A percentile compares a stretch with the other conserved stretches of the same genome.
These are phyloP conservation scores for Berberis thunbergii DNA, from an alignment of 164 flowering plant genomes.

Conservation along the genomic window DNA sequence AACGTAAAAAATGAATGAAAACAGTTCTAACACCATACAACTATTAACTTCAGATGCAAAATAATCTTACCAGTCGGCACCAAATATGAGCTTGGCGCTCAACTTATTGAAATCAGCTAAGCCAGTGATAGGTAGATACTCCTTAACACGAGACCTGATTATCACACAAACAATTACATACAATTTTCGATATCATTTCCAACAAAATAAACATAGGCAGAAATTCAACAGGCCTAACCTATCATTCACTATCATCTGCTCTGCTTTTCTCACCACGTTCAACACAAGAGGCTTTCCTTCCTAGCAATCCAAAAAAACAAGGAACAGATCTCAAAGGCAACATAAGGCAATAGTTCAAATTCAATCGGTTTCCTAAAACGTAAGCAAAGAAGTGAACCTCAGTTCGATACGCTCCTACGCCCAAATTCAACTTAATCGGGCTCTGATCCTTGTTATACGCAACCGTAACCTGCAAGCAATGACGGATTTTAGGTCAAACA, in stretches of 20 bases:
- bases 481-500: neutral
- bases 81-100: slow-evolving; percentile 94
- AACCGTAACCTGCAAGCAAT: slow-evolving; percentile 66
- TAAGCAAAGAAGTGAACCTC: slow-evolving; percentile 39
- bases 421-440: slow-evolving; percentile 85
- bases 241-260: slow-evolving; percentile 65
- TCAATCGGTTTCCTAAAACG: neutral
- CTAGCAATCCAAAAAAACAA: slow-evolving; percentile 19
- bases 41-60: neutral
- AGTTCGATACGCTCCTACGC: slow-evolving; percentile 98
- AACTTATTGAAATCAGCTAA: slow-evolving; percentile 83
- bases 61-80: slow-evolving; percentile 68
- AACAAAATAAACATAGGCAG: neutral
- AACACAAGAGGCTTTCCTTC: slow-evolving; percentile 97
- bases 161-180: neutral
- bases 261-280: slow-evolving; percentile 84
- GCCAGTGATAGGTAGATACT: slow-evolving; percentile 87
- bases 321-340: neutral
- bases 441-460: slow-evolving; percentile 95
- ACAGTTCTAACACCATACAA: slow-evolving; percentile 14
- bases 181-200: neutral
- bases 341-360: neutral
- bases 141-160: slow-evolving; percentile 73
- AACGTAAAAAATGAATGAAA: too few relatives aligned
- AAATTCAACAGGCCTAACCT: slow-evolving; percentile 19